Percentiles rank a stretch among this genome's conserved stretches.
phyloP scores from a whole-genome alignment of 2,329 filamentous ascomycete genomes.

The Incumbomyces delicatus region DNA sequence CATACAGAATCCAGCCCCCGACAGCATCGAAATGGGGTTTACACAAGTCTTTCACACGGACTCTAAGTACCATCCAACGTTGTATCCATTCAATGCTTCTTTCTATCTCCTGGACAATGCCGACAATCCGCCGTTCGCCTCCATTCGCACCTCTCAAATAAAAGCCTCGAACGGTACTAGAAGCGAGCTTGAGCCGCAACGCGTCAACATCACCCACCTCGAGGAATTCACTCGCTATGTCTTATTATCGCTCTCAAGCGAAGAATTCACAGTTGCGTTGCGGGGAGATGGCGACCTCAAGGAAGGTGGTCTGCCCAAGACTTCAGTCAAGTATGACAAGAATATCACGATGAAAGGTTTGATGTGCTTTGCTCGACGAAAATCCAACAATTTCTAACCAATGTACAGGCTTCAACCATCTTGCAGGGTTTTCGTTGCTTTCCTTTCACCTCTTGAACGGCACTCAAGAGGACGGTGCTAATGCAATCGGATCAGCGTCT shows the following conservation, averaged over 20 bases:
- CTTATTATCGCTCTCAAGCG: constrained; percentile 38
- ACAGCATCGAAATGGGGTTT: constrained; percentile 41
- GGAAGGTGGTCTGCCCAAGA: constrained; percentile 40
- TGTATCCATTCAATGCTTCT: constrained; percentile 45
- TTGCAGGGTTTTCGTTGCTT: constrained; percentile 43
- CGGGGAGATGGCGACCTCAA: constrained; percentile 44
- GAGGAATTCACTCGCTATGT: constrained; percentile 43
- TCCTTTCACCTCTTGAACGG: constrained; percentile 38
- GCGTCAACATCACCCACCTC: constrained; percentile 33
- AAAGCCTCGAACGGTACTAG: constrained; percentile 34
- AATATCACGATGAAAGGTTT: constrained; percentile 48
- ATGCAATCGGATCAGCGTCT: constrained; percentile 44
- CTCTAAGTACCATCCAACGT: constrained; percentile 44
- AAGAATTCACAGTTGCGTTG: constrained; percentile 42
- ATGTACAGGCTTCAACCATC: constrained; percentile 46
- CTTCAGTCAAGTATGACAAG: constrained; percentile 46
- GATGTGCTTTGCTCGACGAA: not conserved
- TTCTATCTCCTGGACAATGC: constrained; percentile 38
- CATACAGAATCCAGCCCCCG: constrained; percentile 41
- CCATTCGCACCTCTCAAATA: constrained; percentile 36
- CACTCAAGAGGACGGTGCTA: constrained; percentile 36
- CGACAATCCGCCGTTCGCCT: constrained; percentile 32
- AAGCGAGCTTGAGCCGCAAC: constrained; percentile 34
- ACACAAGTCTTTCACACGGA: constrained; percentile 38
- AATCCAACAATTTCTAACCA: not conserved